phyloP scores from a whole-genome alignment of 2,329 filamentous ascomycete genomes.

The Daldinia sp. region DNA sequence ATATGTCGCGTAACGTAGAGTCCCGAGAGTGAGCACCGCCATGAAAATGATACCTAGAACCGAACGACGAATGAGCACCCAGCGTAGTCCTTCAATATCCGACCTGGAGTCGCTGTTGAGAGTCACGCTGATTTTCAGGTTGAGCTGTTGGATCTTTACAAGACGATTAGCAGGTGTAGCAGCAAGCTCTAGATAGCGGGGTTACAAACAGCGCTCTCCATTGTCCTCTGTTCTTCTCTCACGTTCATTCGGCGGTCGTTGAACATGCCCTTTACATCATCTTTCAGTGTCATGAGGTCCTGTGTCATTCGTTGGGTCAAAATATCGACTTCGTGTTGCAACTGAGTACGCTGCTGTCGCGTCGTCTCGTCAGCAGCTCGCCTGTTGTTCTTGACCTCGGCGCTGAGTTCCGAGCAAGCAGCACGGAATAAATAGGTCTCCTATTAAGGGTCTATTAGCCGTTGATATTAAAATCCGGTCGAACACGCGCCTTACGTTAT shows the following conservation, averaged over 20 bases:
- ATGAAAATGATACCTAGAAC: constrained; percentile 75
- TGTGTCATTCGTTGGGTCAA: constrained; percentile 86
- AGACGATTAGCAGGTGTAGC: constrained; percentile 9
- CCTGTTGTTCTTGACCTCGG: constrained; percentile 84
- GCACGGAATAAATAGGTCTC: constrained; percentile 94
- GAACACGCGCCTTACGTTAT: constrained; percentile 68
- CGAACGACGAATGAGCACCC: constrained; percentile 78
- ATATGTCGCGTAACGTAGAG: constrained; percentile 71
- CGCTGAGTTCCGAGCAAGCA: constrained; percentile 90
- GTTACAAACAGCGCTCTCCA: constrained; percentile 78
- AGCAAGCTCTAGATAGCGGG: neutral
- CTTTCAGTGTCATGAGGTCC: constrained; percentile 83
- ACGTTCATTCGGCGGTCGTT: constrained; percentile 96
- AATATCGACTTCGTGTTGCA: constrained; percentile 97
- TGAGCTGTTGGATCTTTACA: constrained; percentile 85
- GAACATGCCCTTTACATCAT: constrained; percentile 95
- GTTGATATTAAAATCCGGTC: constrained; percentile 20
- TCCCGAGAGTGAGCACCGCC: constrained; percentile 70
- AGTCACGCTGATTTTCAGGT: constrained; percentile 93
- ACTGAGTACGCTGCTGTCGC: constrained; percentile 82
- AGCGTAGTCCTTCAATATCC: constrained; percentile 90
- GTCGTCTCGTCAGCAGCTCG: constrained; percentile 83
- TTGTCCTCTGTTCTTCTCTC: constrained; percentile 84
- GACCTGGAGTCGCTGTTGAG: constrained; percentile 92
- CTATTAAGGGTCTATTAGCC: constrained; percentile 50